A percentile compares a stretch with the other conserved stretches of the same genome.
phyloP scores from a whole-genome alignment of 345 rosid genomes.

The Gossypium anomalum region DNA sequence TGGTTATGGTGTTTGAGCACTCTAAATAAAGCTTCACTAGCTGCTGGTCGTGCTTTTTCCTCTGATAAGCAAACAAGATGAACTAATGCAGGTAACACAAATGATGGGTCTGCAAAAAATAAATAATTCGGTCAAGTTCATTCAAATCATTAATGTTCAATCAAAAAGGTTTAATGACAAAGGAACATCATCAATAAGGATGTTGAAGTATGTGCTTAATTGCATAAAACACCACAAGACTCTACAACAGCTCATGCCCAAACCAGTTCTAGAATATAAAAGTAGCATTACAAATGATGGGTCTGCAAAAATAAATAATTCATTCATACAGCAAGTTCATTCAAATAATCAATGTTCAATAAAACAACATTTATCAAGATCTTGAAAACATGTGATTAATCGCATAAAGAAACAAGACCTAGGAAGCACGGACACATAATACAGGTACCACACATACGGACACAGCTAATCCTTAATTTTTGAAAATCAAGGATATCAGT shows the following conservation, averaged over 20 bases:
- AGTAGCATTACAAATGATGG: conserved; percentile 49
- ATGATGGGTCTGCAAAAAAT: conserved; percentile 57
- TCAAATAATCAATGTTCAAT: conserved; percentile 10
- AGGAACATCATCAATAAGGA: background rate
- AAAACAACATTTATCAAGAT: background rate
- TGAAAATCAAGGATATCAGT: no score
- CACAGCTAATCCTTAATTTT: no score
- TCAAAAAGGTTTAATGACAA: background rate
- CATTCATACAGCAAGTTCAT: background rate
- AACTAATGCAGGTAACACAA: conserved; percentile 58
- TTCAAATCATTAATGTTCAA: conserved; percentile 12
- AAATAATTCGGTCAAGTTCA: background rate
- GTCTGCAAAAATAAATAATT: conserved; percentile 41
- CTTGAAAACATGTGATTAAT: background rate
- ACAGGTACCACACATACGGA: no score
- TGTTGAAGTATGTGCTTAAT: background rate
- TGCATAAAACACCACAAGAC: background rate
- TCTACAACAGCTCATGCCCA: background rate
- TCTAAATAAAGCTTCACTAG: conserved; percentile 47
- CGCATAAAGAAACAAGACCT: background rate
- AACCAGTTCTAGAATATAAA: background rate
- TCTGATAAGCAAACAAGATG: conserved; percentile 50
- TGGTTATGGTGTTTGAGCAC: conserved; percentile 56
- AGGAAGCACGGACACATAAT: no score
- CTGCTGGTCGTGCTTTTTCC: conserved; percentile 40